phyloP scores from a whole-genome alignment of 306 rosid genomes.

The Comarum palustre region DNA sequence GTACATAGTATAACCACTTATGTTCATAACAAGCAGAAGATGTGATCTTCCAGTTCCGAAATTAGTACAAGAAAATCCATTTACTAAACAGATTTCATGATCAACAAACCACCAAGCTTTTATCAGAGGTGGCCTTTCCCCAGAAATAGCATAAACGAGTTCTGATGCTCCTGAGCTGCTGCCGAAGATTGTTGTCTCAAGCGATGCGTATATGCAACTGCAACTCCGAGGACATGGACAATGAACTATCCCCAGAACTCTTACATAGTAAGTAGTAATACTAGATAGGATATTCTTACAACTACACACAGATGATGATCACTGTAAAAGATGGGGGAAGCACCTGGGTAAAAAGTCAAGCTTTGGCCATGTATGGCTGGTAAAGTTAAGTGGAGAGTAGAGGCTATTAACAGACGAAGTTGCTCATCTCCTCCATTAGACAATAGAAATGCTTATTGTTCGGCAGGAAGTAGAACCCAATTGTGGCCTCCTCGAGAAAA shows the following conservation, averaged over 20 bases:
- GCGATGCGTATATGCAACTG: neutral
- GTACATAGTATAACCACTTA: constrained; percentile 48
- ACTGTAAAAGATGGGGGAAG: constrained; percentile 33
- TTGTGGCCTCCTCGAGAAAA: constrained; percentile 66
- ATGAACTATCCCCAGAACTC: constrained; percentile 28
- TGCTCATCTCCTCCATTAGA: constrained; percentile 69
- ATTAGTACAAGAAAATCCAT: constrained; percentile 45
- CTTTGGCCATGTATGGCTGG: constrained; percentile 61
- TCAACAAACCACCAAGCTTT: constrained; percentile 36
- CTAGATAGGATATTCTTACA: constrained; percentile 44
- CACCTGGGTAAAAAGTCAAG: constrained; percentile 54
- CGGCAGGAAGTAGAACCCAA: constrained; percentile 94
- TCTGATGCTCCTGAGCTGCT: constrained; percentile 37
- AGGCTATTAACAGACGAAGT: constrained; percentile 54
- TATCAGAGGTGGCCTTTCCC: constrained; percentile 34
- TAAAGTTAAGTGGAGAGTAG: constrained; percentile 41
- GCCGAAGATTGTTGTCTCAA: constrained; percentile 28
- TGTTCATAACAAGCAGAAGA: constrained; percentile 47
- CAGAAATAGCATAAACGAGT: constrained; percentile 41
- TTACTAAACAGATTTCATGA: constrained; percentile 34
- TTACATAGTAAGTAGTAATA: constrained; percentile 32
- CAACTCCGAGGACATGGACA: neutral
- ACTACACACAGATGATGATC: constrained; percentile 52
- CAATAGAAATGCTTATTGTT: constrained; percentile 69
- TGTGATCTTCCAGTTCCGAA: constrained; percentile 33